Percentiles rank a stretch among this genome's conserved stretches.
phyloP scores from a whole-genome alignment of 441 rosid species.

The Adansonia gregorii region DNA sequence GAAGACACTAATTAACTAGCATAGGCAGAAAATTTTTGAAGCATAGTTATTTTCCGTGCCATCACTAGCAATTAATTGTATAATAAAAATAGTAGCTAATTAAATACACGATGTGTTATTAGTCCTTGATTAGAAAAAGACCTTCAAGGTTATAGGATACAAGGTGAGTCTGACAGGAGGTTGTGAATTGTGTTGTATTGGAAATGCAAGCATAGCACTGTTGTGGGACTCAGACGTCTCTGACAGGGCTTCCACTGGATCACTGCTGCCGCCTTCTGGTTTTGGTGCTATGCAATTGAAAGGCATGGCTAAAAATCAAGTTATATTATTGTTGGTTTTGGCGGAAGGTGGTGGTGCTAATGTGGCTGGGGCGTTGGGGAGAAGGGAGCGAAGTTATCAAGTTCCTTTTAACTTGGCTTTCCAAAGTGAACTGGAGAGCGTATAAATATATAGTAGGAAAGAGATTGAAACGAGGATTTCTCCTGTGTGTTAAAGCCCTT shows the following conservation, averaged over 20 bases:
- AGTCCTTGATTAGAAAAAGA: constrained; percentile 27
- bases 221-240: constrained; percentile 52
- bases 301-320: constrained; percentile 41
- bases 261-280: constrained; percentile 43
- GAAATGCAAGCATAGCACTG: constrained; percentile 50
- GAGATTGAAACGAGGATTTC: constrained; percentile 40
- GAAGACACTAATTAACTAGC: neutral
- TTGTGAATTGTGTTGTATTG: constrained; percentile 47
- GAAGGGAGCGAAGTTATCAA: constrained; percentile 36
- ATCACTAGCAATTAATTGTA: neutral
- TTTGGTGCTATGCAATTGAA: constrained; percentile 53
- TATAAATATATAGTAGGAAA: constrained; percentile 52
- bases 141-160: constrained; percentile 82
- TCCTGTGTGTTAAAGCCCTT: constrained; percentile 36
- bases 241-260: constrained; percentile 39
- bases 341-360: constrained; percentile 24
- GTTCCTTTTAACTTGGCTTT: constrained; percentile 49
- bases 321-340: constrained; percentile 23
- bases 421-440: constrained; percentile 53
- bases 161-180: constrained; percentile 47
- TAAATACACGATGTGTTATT: neutral
- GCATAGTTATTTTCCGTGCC: neutral
- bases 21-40: neutral
- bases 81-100: neutral
- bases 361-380: constrained; percentile 20